Percentiles rank a stretch among this genome's conserved stretches.
These are phyloP conservation scores for Pleurotus tuber-regium DNA, from an alignment of 768 basidiomycete species.

Conservation along the genomic window DNA sequence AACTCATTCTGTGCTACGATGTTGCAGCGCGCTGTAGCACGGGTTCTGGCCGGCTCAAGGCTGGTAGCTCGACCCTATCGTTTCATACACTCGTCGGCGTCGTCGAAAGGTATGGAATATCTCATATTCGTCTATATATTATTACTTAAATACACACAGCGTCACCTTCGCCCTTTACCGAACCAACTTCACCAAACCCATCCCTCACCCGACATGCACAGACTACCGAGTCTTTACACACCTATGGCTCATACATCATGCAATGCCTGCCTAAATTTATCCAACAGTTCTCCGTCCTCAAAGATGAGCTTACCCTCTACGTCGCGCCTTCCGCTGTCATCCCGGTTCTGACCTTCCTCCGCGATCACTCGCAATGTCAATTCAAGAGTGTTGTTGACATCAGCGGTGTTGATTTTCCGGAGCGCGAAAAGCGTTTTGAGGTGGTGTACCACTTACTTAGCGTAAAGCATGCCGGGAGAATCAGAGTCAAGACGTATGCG, in stretches of 20 bases:
- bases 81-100: constrained; percentile 44
- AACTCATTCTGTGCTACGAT: constrained; percentile 7
- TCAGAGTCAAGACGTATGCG: constrained; percentile 96
- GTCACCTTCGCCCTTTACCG: constrained; percentile 78
- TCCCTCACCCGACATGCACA: constrained; percentile 68
- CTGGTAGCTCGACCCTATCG: constrained; percentile 22
- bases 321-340: constrained; percentile 76
- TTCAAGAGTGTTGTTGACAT: constrained; percentile 94
- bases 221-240: constrained; percentile 78
- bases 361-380: constrained; percentile 94
- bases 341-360: constrained; percentile 87
- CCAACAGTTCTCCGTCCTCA: constrained; percentile 96
- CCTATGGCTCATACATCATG: constrained; percentile 89
- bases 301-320: constrained; percentile 94
- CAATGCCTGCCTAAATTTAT: constrained; percentile 96
- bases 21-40: constrained; percentile 8
- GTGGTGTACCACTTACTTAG: constrained; percentile 95
- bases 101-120: constrained; percentile 43
- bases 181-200: constrained; percentile 88
- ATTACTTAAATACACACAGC: constrained; percentile 31
- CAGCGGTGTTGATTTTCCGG: constrained; percentile 93
- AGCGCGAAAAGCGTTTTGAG: constrained; percentile 91
- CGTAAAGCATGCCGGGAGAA: constrained; percentile 71
- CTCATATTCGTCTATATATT: not conserved
- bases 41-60: constrained; percentile 10